Evolutionary conservation across 345 rosid species (phyloP), one percentile per base, ranked within the genome.

Genomic region (Murraya paniculata): DNA sequence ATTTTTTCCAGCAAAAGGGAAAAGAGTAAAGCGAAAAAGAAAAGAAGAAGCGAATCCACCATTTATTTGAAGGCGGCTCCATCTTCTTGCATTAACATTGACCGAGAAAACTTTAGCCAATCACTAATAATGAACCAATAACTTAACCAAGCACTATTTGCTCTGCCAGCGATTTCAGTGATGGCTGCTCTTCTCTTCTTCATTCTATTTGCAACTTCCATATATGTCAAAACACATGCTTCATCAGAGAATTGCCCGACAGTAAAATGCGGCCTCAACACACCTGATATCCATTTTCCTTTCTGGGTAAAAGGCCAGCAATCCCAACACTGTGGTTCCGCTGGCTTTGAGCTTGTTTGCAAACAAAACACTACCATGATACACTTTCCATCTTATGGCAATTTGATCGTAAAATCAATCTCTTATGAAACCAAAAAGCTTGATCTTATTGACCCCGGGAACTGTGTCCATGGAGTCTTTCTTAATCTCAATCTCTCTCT

Each of bases 401-500:
- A 85, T 69, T 79, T 91, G 82, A 80, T 50, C 4, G 92, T 91
- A 55, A 87, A 88, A 77, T 86, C 93, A 48, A 86, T 91, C 79
- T 78, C 85, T 28, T 90, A 89, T 25, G 9, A 71, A 10, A 13
- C 68, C n/a, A 81, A 57, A 58, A 82, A 71, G 33, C 67, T 91
- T 0, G 58, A 81, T 75, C 95, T 91, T 33, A 68, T 83, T 1
- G 93, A 91, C 75, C 91, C 93, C 25, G 64, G 71, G 48, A 80
- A 72, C 7, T 91, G 95, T 79, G 88, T 88, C 80, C 93, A 87
- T 57, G 84, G 74, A 74, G 93, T 87, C 25, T 89, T 91, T 71
- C 88, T 91, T 7, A 79, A 89, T 75, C 93, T 91, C 57, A 77
- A 91, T 81, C 89, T 89, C 68, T 81, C 92, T 24, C 48, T 61